Evolutionary conservation across 106 monocot species (phyloP).

Genomic region (Agapanthus africanus): DNA sequence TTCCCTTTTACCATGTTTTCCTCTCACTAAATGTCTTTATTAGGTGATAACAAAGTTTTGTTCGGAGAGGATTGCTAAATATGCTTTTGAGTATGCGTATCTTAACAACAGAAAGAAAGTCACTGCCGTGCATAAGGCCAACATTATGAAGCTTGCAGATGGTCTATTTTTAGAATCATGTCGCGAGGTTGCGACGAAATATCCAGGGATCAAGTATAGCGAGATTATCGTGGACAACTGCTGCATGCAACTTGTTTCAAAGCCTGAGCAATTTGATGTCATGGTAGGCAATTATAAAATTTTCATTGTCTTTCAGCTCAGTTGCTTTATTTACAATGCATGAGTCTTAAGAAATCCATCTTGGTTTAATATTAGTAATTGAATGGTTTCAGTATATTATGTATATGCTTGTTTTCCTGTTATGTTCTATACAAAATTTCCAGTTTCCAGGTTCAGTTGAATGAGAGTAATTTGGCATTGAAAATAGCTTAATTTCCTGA

Average conservation of each 20-base stretch:
- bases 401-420: not conserved
- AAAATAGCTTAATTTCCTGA: not conserved
- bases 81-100: constrained; percentile 11
- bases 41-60: constrained; percentile 8
- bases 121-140: constrained; percentile 53
- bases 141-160: constrained; percentile 61
- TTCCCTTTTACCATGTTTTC: not conserved
- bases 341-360: not conserved
- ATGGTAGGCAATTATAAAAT: constrained; percentile 28
- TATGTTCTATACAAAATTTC: not conserved
- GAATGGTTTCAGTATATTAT: not conserved
- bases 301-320: not conserved
- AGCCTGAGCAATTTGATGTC: constrained; percentile 58
- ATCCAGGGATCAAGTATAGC: constrained; percentile 50
- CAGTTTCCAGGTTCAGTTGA: not conserved
- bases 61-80: constrained; percentile 7
- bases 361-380: not conserved
- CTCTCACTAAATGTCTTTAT: not conserved
- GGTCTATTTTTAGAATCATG: constrained; percentile 57
- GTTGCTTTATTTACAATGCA: not conserved
- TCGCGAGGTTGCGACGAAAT: constrained; percentile 45
- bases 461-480: not conserved
- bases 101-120: constrained; percentile 22
- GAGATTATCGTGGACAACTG: constrained; percentile 60
- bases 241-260: constrained; percentile 59